Conservation (phyloP, 2,329 filamentous ascomycete species). For the Aspergillus cejpii region DNA sequence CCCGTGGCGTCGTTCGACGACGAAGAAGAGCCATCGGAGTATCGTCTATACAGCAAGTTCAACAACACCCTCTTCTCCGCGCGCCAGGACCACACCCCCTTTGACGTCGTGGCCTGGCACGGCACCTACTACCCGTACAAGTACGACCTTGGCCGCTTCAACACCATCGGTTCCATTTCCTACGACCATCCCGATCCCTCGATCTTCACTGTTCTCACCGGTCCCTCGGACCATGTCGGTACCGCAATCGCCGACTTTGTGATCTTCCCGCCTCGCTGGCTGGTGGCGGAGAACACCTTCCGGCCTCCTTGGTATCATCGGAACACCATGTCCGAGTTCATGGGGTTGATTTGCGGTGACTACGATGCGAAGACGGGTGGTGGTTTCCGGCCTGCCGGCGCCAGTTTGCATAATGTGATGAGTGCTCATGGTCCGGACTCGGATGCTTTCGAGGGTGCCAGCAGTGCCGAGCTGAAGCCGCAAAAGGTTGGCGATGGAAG, state of each 20-base stretch:
- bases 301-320: constrained; percentile 59
- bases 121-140: constrained; percentile 76
- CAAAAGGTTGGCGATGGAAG: constrained; percentile 53
- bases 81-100: constrained; percentile 63
- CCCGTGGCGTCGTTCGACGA: constrained; percentile 64
- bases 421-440: constrained; percentile 59
- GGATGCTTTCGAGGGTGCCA: constrained; percentile 51
- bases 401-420: constrained; percentile 64
- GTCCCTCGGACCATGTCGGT: constrained; percentile 50
- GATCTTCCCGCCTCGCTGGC: constrained; percentile 59
- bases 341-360: constrained; percentile 56
- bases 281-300: constrained; percentile 56
- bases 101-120: constrained; percentile 75
- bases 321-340: constrained; percentile 60
- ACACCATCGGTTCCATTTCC: constrained; percentile 64
- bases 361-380: constrained; percentile 55
- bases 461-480: constrained; percentile 49
- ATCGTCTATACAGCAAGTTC: constrained; percentile 58
- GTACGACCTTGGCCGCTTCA: constrained; percentile 72
- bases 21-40: constrained; percentile 45
- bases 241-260: constrained; percentile 61
- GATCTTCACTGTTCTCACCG: constrained; percentile 64
- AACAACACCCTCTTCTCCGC: constrained; percentile 61
- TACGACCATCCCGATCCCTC: constrained; percentile 73
- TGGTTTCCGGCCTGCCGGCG: constrained; percentile 56